Percentiles rank a stretch among this genome's conserved stretches.
These are phyloP conservation scores for Cenchrus americanus DNA, from an alignment of 176 grass and related monocot genomes.

Conservation along the genomic window DNA sequence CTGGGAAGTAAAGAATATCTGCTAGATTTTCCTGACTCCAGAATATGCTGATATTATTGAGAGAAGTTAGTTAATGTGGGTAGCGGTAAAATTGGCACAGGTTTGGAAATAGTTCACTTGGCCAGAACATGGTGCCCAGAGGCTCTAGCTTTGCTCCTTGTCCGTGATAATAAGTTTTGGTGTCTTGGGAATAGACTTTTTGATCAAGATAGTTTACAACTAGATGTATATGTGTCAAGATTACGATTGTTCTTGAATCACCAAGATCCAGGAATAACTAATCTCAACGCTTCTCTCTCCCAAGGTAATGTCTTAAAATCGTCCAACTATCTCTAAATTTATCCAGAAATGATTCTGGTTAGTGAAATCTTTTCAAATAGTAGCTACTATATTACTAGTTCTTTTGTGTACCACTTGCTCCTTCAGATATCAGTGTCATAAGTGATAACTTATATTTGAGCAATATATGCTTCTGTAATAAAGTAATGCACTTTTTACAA, in stretches of 20 bases:
- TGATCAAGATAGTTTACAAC: slow-evolving; percentile 40
- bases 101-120: slow-evolving; percentile 5
- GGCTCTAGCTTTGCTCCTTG: slow-evolving; percentile 25
- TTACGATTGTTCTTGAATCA: slow-evolving; percentile 30
- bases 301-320: slow-evolving; percentile 46
- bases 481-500: neutral
- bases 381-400: slow-evolving; percentile 3
- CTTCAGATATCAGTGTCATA: neutral
- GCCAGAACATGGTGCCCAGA: neutral
- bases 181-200: slow-evolving; percentile 22
- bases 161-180: slow-evolving; percentile 23
- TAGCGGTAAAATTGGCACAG: neutral
- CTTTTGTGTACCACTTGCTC: neutral
- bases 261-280: slow-evolving; percentile 36
- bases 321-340: slow-evolving; percentile 15
- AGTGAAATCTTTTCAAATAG: neutral
- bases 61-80: slow-evolving; percentile 16
- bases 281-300: slow-evolving; percentile 1
- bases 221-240: slow-evolving; percentile 18
- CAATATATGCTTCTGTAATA: neutral
- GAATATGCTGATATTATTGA: neutral
- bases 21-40: neutral
- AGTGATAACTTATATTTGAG: slow-evolving; percentile 11
- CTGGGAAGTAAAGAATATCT: slow-evolving; percentile 15
- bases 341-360: slow-evolving; percentile 22